Evolutionary conservation across 2,329 filamentous ascomycete species (phyloP), one percentile per base, ranked within the genome.

Genomic region (Penicillium sp.): DNA sequence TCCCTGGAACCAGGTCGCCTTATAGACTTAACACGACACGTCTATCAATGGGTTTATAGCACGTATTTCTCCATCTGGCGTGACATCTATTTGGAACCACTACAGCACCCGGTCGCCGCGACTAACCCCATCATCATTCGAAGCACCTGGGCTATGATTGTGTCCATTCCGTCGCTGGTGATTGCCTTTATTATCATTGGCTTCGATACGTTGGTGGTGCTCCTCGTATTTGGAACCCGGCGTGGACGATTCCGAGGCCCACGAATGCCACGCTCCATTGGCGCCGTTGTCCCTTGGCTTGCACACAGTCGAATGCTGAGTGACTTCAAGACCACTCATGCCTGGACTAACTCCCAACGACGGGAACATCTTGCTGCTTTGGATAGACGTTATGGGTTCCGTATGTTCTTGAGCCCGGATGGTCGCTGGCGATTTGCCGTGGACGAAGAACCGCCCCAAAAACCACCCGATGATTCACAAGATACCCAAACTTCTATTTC

Each of bases 41-140:
- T 73, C 8, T 73, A 73, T 41, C 68, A 71, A 51, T 73, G 70
- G 70, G 71, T 72, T 1, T 73, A 72, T 48, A 67, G 67, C 45
- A 73, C 71, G 13, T 73, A 73, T 48, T 73, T 73, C 48, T 70
- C 70, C 1, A 61, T 73, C n/a, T 73, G 70, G 70, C 66, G 66
- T 8, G 60, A 68, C 8, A 67, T 68, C 21, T 73, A 73, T 41
- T 69, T 73, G 0, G 52, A 70, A 27, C 63, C 64, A 5, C 53
- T 72, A 9, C 21, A 55, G 9, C n/a, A 65, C 1, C 62, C 63
- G 0, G 29, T 60, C 2, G 22, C 37, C 2, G 71, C 69, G 1
- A 51, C 54, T 7, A 67, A 73, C 27, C 62, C 64, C 8, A 71
- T 68, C 2, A 58, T 70, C 8, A 69, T 69, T 48, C 65, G 57